phyloP scores from a whole-genome alignment of 148 eudicot genomes.

The Simmondsia chinensis region DNA sequence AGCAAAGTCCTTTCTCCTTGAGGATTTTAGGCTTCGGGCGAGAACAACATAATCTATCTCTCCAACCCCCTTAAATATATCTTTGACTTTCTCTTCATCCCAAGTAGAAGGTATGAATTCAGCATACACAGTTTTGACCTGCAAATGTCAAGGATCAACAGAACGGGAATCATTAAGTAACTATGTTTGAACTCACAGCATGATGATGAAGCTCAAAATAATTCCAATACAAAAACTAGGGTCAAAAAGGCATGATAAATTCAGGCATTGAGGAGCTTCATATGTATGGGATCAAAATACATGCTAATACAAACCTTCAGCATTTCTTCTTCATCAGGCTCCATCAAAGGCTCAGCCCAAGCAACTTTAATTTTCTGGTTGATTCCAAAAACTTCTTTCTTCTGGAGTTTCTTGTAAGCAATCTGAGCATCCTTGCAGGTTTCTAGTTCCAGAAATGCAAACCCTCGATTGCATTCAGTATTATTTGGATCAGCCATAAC shows the following conservation, averaged over 20 bases:
- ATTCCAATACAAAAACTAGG: conserved; percentile 1
- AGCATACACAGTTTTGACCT: conserved; percentile 65
- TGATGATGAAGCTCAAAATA: not conserved
- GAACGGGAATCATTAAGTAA: too few species aligned
- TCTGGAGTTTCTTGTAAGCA: conserved; percentile 49
- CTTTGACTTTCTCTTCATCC: conserved; percentile 49
- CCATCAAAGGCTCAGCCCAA: conserved; percentile 64
- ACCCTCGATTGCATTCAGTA: conserved; percentile 44
- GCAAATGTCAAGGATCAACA: conserved; percentile 2
- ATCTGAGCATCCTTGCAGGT: conserved; percentile 48
- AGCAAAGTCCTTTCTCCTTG: conserved; percentile 58
- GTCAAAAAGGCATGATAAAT: too few species aligned
- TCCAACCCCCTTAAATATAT: conserved; percentile 46
- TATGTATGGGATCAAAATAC: conserved; percentile 1
- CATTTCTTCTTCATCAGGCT: conserved; percentile 49
- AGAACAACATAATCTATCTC: conserved; percentile 61
- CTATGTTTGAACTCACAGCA: too few species aligned
- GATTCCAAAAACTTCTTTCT: conserved; percentile 35
- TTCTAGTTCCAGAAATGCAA: conserved; percentile 63
- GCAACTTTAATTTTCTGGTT: conserved; percentile 33
- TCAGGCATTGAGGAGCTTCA: not conserved
- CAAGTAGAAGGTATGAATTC: conserved; percentile 54
- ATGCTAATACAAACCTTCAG: conserved; percentile 32
- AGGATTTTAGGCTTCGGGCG: conserved; percentile 34
- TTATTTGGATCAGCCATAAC: conserved; percentile 50